Base-by-base conservation (phyloP, 2,329 filamentous ascomycete genomes). In the Sporothrix phasma region DNA sequence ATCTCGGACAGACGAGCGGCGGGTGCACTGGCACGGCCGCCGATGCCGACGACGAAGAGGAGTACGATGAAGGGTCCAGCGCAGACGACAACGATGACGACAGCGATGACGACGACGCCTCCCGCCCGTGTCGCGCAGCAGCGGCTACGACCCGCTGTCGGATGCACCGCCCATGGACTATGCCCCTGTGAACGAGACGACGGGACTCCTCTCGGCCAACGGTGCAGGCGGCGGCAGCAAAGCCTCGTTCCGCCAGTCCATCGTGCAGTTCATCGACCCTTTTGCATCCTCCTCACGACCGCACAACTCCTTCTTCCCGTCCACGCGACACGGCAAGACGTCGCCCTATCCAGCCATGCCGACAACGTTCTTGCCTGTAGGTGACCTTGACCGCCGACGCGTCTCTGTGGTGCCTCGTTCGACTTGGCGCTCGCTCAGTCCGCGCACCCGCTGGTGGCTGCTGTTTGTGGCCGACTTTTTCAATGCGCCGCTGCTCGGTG, bases 401-500 rank as follows among this genome's bases (percentile, higher is more conserved):
- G 72, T 70, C 2, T 72, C 66, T 19, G 37, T 70, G 15, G 64
- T 72, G 22, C 68, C 72, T 1, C 69, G 66, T 39, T 63, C 63
- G 46, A 65, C 67, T 3, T 77, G 74, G 73, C 49, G 64, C 8
- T 60, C 63, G 7, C 66, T 75, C 1, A 65, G 70, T 26, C 71
- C 72, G 5, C 69, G 68, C 24, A 65, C 69, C 1, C 67, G 69
- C 37, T 74, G 74, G 72, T 74, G 73, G 71, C 66, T 77, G 1
- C 67, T 74, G 1, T 75, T 77, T 39, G 19, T 76, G 2, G 73
- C 70, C 47, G 75, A 76, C 45, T 86, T 88, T 69, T 75, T 85
- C 64, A 88, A 88, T 68, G 80, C 84, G 0, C 84, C 85, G 0
- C 72, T 88, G 2, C 71, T 88, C 3, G 86, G 86, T 3, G 84